Conservation (phyloP, 2,329 filamentous ascomycete genomes). For the Mariannaea elegans region DNA sequence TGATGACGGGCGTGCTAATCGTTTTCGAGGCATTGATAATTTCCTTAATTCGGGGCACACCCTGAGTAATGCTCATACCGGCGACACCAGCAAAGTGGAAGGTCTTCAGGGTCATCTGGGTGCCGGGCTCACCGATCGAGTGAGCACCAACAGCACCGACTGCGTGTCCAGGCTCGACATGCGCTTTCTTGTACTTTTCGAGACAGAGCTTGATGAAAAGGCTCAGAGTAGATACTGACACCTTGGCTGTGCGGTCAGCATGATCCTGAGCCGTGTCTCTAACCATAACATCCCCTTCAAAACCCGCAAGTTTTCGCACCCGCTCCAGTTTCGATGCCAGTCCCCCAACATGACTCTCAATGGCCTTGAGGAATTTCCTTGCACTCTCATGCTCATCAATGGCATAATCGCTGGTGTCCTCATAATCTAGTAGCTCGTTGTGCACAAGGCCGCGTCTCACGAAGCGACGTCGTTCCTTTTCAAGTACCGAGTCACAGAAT, state of each 20-base stretch:
- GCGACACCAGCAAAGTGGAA: slow-evolving; percentile 99
- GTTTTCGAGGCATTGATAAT: slow-evolving; percentile 97
- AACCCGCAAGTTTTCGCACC: slow-evolving; percentile 60
- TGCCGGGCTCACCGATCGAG: slow-evolving; percentile 97
- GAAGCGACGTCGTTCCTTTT: slow-evolving; percentile 72
- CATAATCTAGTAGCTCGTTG: slow-evolving; percentile 71
- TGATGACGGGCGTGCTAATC: slow-evolving; percentile 95
- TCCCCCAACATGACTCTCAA: slow-evolving; percentile 75
- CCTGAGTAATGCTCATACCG: slow-evolving; percentile 98
- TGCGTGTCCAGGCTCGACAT: slow-evolving; percentile 92
- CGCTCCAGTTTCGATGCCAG: slow-evolving; percentile 68
- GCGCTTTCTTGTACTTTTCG: slow-evolving; percentile 88
- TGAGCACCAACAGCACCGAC: slow-evolving; percentile 97
- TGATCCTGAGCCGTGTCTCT: slow-evolving; percentile 48
- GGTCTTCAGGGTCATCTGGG: slow-evolving; percentile 98
- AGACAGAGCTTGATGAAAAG: slow-evolving; percentile 85
- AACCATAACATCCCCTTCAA: slow-evolving; percentile 48
- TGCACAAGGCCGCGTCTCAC: slow-evolving; percentile 68
- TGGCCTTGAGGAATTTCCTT: slow-evolving; percentile 81
- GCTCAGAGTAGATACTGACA: slow-evolving; percentile 77
- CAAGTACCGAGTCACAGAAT: slow-evolving; percentile 74
- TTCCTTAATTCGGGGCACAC: slow-evolving; percentile 99
- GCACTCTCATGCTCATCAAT: slow-evolving; percentile 85
- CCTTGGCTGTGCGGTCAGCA: slow-evolving; percentile 80
- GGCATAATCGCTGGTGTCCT: slow-evolving; percentile 72